These are phyloP conservation scores for Pichia sp. DNA, from an alignment of 1,139 yeast genomes.

Conservation along the genomic window DNA sequence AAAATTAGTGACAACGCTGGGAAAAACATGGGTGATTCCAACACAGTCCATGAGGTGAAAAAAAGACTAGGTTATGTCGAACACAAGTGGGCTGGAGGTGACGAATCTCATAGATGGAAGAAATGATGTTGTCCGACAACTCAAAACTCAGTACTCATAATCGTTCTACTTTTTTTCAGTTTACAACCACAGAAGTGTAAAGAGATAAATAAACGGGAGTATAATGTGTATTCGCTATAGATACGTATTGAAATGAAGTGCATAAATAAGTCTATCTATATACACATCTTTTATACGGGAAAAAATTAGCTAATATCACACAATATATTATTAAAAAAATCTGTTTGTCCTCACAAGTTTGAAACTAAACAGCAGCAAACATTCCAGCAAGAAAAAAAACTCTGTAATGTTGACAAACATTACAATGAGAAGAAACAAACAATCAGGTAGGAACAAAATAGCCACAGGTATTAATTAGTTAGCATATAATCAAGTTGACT, in stretches of 20 bases:
- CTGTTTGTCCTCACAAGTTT: background rate
- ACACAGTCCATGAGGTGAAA: constrained; percentile 69
- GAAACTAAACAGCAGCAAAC: background rate
- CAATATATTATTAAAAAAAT: background rate
- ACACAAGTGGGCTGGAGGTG: constrained; percentile 66
- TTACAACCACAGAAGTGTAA: no score
- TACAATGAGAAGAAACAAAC: background rate
- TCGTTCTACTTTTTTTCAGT: no score
- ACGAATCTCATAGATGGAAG: constrained; percentile 77
- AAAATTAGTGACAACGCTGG: constrained; percentile 89
- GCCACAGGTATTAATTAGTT: background rate
- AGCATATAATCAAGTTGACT: background rate
- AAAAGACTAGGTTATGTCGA: constrained; percentile 70
- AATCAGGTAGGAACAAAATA: background rate
- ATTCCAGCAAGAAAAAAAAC: background rate
- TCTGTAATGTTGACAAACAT: background rate
- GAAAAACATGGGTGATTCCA: constrained; percentile 87
- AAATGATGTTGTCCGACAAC: no score
- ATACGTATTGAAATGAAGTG: background rate
- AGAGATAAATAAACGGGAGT: background rate
- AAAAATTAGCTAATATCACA: background rate
- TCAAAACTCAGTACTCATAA: no score
- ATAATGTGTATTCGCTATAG: background rate
- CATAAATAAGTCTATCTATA: background rate
- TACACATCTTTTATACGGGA: background rate